These are phyloP conservation scores for Leucocoprinus sp. DNA, from an alignment of 768 basidiomycete species.

Conservation along the genomic window DNA sequence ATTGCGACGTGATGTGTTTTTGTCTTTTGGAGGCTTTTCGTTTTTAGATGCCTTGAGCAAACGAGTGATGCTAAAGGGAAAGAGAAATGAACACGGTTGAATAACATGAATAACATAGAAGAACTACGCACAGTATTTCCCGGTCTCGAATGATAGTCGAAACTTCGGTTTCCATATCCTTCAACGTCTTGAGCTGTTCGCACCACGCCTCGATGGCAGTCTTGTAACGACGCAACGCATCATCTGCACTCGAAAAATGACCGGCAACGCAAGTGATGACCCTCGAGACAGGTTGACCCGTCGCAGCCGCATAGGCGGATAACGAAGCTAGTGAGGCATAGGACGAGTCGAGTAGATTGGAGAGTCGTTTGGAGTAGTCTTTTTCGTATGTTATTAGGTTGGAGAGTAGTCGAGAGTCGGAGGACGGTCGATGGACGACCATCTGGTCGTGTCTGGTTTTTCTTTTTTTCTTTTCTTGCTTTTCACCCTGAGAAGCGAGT, in stretches of 20 bases:
- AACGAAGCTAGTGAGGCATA: conserved; percentile 56
- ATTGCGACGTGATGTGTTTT: conserved; percentile 27
- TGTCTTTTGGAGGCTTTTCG: conserved; percentile 18
- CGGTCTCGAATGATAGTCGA: conserved; percentile 62
- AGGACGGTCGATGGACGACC: conserved; percentile 67
- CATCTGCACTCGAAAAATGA: conserved; percentile 55
- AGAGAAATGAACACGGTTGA: neutral
- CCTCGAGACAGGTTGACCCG: conserved; percentile 44
- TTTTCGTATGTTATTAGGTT: conserved; percentile 66
- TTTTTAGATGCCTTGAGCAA: conserved; percentile 72
- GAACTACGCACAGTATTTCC: conserved; percentile 64
- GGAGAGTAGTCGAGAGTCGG: conserved; percentile 64
- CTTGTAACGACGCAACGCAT: conserved; percentile 57
- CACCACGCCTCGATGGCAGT: conserved; percentile 58
- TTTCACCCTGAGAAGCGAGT: neutral
- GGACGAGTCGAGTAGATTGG: conserved; percentile 48
- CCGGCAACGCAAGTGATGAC: conserved; percentile 51
- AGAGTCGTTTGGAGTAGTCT: conserved; percentile 57
- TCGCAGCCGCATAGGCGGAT: conserved; percentile 66
- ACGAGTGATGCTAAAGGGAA: conserved; percentile 52
- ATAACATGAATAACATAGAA: neutral
- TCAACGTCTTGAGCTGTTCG: conserved; percentile 49
- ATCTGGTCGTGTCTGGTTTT: conserved; percentile 24
- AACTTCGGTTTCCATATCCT: conserved; percentile 66
- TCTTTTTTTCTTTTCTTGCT: neutral